These are phyloP conservation scores for Colletotrichum agaves DNA, from an alignment of 2,329 filamentous ascomycete genomes.

Conservation along the genomic window DNA sequence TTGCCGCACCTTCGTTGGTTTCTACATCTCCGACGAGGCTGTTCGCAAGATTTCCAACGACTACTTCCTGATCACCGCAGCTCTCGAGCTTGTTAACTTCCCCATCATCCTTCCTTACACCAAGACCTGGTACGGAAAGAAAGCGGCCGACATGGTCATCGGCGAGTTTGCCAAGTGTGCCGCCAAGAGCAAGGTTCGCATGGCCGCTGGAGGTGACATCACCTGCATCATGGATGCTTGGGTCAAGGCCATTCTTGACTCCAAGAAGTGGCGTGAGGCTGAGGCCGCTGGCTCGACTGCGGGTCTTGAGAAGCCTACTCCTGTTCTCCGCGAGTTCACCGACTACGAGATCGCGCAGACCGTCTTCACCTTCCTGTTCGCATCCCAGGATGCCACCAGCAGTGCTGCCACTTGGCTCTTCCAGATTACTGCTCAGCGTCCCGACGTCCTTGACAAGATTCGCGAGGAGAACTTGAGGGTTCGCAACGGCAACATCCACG, in stretches of 20 bases:
- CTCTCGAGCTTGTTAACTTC: slow-evolving; percentile 97
- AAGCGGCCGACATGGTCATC: slow-evolving; percentile 91
- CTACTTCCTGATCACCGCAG: slow-evolving; percentile 96
- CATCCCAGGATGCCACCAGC: slow-evolving; percentile 96
- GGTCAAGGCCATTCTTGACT: slow-evolving; percentile 89
- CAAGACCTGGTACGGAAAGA: slow-evolving; percentile 97
- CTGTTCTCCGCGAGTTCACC: slow-evolving; percentile 85
- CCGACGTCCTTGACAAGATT: slow-evolving; percentile 89
- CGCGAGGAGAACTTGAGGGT: slow-evolving; percentile 88
- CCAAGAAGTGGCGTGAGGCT: slow-evolving; percentile 82
- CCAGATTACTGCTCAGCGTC: slow-evolving; percentile 91
- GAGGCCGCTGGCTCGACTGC: slow-evolving; percentile 78
- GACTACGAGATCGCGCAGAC: slow-evolving; percentile 94
- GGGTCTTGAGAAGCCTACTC: slow-evolving; percentile 80
- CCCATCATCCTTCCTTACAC: slow-evolving; percentile 95
- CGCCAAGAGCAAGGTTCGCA: slow-evolving; percentile 91
- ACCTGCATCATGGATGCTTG: slow-evolving; percentile 97
- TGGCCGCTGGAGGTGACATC: slow-evolving; percentile 86
- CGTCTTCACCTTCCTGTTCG: slow-evolving; percentile 95
- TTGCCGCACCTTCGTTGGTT: slow-evolving; percentile 95
- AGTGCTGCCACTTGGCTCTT: slow-evolving; percentile 95
- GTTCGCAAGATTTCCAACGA: slow-evolving; percentile 96
- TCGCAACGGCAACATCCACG: slow-evolving; percentile 79
- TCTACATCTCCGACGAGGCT: slow-evolving; percentile 91
- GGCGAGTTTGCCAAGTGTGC: slow-evolving; percentile 91